Percentiles rank a stretch among this genome's conserved stretches.
These are phyloP conservation scores for Neurospora pannonica DNA, from an alignment of 495 filamentous ascomycete species.

Conservation along the genomic window DNA sequence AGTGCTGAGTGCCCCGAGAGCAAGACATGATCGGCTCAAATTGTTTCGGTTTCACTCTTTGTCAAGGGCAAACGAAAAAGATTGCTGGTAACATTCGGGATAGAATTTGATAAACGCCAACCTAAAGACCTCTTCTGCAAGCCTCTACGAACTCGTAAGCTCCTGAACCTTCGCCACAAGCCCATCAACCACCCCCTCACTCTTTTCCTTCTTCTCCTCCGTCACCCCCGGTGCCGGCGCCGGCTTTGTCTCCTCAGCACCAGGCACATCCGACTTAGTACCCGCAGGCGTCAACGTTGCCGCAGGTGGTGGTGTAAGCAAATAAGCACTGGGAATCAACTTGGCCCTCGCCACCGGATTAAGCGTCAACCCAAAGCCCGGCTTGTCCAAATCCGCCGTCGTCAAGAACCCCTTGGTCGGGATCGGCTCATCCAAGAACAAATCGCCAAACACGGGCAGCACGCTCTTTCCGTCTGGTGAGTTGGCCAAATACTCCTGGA, in stretches of 20 bases:
- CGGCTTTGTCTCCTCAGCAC: slow-evolving; percentile 7
- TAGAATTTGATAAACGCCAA: background rate
- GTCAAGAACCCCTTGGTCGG: slow-evolving; percentile 73
- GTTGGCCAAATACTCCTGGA: slow-evolving; percentile 92
- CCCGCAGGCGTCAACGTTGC: slow-evolving; percentile 41
- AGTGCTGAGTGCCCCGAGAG: background rate
- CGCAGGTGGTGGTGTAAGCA: slow-evolving; percentile 65
- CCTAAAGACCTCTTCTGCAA: background rate
- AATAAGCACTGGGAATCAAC: slow-evolving; percentile 60
- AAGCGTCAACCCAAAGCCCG: slow-evolving; percentile 79
- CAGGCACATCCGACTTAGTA: background rate
- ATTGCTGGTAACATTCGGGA: background rate
- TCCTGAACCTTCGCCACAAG: slow-evolving; percentile 12
- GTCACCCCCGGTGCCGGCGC: slow-evolving; percentile 2
- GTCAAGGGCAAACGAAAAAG: background rate
- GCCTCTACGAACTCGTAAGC: background rate
- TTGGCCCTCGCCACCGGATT: slow-evolving; percentile 63
- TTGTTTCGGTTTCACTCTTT: background rate
- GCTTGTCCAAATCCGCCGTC: slow-evolving; percentile 71
- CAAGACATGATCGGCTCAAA: background rate
- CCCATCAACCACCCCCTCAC: slow-evolving; percentile 13
- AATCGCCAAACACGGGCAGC: slow-evolving; percentile 79
- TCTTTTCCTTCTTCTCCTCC: slow-evolving; percentile 7
- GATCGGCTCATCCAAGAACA: slow-evolving; percentile 87
- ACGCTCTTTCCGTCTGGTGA: slow-evolving; percentile 83